A percentile compares a stretch with the other conserved stretches of the same genome.
phyloP scores from a whole-genome alignment of 352 stramenopile species.

The Pythium pyrilobum region DNA sequence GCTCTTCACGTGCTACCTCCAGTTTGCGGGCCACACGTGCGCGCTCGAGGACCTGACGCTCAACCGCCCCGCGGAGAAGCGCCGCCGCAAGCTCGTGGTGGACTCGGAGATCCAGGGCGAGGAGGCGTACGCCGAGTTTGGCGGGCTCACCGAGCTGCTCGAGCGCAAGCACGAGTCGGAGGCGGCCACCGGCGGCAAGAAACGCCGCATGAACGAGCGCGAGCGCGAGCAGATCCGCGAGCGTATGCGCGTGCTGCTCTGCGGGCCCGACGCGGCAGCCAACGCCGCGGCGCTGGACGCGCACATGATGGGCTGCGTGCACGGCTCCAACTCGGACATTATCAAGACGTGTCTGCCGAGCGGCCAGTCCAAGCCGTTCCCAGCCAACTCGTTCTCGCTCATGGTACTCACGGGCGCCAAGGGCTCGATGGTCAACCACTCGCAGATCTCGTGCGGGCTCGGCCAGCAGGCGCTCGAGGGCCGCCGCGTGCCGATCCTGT shows the following conservation, averaged over 20 bases:
- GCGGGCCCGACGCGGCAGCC: slow-evolving; percentile 57
- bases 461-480: slow-evolving; percentile 99
- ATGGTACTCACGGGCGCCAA: slow-evolving; percentile 99
- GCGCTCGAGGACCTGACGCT: slow-evolving; percentile 98
- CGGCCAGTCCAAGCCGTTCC: slow-evolving; percentile 97
- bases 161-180: slow-evolving; percentile 46
- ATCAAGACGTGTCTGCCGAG: slow-evolving; percentile 98
- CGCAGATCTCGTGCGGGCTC: slow-evolving; percentile 97
- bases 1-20: slow-evolving; percentile 97
- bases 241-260: slow-evolving; percentile 71
- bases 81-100: slow-evolving; percentile 86
- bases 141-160: slow-evolving; percentile 63
- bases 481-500: slow-evolving; percentile 97
- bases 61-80: slow-evolving; percentile 90
- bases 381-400: slow-evolving; percentile 98
- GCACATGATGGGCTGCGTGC: slow-evolving; percentile 88
- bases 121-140: slow-evolving; percentile 84
- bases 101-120: slow-evolving; percentile 77
- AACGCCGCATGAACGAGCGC: slow-evolving; percentile 81
- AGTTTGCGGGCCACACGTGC: slow-evolving; percentile 98
- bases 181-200: slow-evolving; percentile 39
- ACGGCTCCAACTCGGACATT: slow-evolving; percentile 94
- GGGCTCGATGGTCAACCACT: slow-evolving; percentile 99
- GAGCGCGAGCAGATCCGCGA: slow-evolving; percentile 69
- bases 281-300: slow-evolving; percentile 81